Evolutionary conservation across 164 flowering plant species (phyloP).

Genomic region (Pachysandra terminalis): DNA sequence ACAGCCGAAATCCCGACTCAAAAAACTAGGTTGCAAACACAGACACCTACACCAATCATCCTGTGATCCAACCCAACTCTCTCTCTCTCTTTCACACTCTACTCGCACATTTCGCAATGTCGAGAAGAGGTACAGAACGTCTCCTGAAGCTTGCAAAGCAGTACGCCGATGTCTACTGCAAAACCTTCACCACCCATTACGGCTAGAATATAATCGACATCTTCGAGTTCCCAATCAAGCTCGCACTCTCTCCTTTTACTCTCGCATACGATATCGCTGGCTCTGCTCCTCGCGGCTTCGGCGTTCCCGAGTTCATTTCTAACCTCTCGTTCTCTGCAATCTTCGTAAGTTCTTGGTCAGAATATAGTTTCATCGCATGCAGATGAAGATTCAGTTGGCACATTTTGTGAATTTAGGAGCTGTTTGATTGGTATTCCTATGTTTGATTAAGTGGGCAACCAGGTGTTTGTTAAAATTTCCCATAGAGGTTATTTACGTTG

Average conservation of each 20-base stretch:
- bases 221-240: slow-evolving; percentile 63
- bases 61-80: no score
- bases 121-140: slow-evolving; percentile 32
- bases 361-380: background rate
- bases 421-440: background rate
- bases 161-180: slow-evolving; percentile 41
- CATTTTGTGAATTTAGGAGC: background rate
- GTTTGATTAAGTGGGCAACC: background rate
- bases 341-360: slow-evolving; percentile 41
- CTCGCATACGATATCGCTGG: slow-evolving; percentile 84
- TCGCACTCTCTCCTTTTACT: slow-evolving; percentile 78
- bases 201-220: slow-evolving; percentile 62
- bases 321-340: slow-evolving; percentile 64
- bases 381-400: no score
- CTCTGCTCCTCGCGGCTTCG: slow-evolving; percentile 95
- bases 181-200: slow-evolving; percentile 37
- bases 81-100: no score
- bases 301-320: slow-evolving; percentile 76
- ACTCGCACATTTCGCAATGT: no score
- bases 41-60: no score
- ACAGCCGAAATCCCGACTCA: no score
- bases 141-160: slow-evolving; percentile 37
- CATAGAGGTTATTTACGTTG: background rate
- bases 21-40: no score
- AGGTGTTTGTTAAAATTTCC: background rate